phyloP scores from a whole-genome alignment of 306 rosid genomes.

The Astragalus membranaceus region DNA sequence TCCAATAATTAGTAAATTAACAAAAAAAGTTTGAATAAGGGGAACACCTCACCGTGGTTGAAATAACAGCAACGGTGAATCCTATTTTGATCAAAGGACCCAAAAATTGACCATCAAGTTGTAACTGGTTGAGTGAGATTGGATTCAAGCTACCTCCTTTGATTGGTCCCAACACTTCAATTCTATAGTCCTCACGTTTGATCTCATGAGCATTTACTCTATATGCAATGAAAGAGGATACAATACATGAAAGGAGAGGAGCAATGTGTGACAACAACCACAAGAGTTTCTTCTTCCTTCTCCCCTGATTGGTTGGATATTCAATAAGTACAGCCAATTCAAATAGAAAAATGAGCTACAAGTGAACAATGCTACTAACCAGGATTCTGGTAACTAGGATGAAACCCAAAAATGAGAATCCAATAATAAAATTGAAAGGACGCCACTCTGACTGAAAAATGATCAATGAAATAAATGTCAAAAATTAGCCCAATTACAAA shows the following conservation, averaged over 20 bases:
- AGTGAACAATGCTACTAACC: constrained; percentile 31
- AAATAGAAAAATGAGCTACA: neutral
- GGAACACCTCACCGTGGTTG: constrained; percentile 45
- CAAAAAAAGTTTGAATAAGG: neutral
- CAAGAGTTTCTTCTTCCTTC: constrained; percentile 46
- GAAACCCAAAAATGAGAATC: constrained; percentile 50
- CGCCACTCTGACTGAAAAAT: constrained; percentile 44
- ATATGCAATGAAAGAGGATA: constrained; percentile 50
- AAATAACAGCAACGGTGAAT: constrained; percentile 48
- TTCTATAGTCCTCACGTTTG: constrained; percentile 29
- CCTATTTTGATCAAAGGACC: constrained; percentile 48
- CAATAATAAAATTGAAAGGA: constrained; percentile 46
- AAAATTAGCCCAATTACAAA: neutral
- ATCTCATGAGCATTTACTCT: constrained; percentile 32
- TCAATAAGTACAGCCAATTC: neutral
- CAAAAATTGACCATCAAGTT: constrained; percentile 25
- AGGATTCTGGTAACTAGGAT: constrained; percentile 42
- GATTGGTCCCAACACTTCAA: constrained; percentile 57
- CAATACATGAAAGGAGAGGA: constrained; percentile 56
- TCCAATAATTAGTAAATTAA: neutral
- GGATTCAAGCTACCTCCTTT: constrained; percentile 63
- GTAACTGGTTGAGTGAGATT: constrained; percentile 44
- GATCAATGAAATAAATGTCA: neutral
- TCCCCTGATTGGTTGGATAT: constrained; percentile 32
- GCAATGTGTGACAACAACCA: constrained; percentile 69